Percentiles rank a stretch among this genome's conserved stretches.
These are phyloP conservation scores for Allomyces macrogynus DNA, from an alignment of 192 early-diverging fungal species.

Conservation along the genomic window DNA sequence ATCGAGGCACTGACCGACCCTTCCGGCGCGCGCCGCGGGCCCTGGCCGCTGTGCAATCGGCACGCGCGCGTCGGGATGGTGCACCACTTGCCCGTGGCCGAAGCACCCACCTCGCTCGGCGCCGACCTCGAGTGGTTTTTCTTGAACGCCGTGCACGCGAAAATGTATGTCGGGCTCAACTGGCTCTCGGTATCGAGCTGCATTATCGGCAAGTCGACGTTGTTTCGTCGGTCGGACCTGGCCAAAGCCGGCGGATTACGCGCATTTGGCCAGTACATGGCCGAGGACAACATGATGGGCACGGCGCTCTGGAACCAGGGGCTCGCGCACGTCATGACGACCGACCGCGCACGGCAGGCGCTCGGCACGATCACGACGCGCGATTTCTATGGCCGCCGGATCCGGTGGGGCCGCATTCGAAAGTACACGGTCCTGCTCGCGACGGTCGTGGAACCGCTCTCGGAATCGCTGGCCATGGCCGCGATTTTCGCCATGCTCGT, in stretches of 20 bases:
- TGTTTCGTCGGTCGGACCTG: conserved; percentile 69
- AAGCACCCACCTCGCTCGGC: conserved; percentile 48
- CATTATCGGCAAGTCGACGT: conserved; percentile 83
- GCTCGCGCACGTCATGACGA: conserved; percentile 62
- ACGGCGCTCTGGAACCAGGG: conserved; percentile 61
- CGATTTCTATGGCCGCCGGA: conserved; percentile 68
- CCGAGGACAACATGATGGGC: conserved; percentile 90
- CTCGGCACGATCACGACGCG: conserved; percentile 47
- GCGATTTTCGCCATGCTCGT: neutral
- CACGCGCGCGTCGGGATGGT: conserved; percentile 51
- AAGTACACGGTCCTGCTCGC: conserved; percentile 81
- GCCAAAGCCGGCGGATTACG: conserved; percentile 59
- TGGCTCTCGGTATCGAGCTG: conserved; percentile 61
- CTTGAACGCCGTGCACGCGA: conserved; percentile 76
- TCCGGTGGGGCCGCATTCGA: conserved; percentile 80
- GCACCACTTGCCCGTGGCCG: conserved; percentile 81
- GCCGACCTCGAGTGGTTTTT: conserved; percentile 70
- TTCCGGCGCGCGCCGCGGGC: conserved; percentile 11
- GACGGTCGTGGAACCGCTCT: conserved; percentile 80
- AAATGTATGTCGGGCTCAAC: conserved; percentile 91
- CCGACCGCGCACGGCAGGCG: conserved; percentile 69
- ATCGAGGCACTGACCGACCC: conserved; percentile 25
- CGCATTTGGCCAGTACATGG: conserved; percentile 75
- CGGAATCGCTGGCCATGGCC: conserved; percentile 42
- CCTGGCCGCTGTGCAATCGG: too few species aligned